Conservation (phyloP, 2,329 filamentous ascomycete species). For the Gaeumannomyces sp. region DNA sequence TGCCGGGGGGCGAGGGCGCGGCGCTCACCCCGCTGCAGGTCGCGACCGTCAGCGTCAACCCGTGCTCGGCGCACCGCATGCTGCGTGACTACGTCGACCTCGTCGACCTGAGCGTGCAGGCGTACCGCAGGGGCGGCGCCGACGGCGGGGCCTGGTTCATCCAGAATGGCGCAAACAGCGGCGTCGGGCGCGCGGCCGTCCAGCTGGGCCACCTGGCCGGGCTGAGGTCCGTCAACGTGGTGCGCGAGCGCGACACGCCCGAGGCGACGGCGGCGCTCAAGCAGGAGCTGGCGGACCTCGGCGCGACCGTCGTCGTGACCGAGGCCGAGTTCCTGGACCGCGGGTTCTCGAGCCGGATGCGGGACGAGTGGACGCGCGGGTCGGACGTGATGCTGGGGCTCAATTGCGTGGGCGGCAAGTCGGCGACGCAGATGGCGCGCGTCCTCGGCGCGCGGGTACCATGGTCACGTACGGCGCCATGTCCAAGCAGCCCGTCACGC, state of each 20-base stretch:
- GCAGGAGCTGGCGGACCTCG: slow-evolving; percentile 46
- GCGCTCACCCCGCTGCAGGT: slow-evolving; percentile 66
- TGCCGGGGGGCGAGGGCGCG: slow-evolving; percentile 29
- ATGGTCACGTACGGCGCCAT: slow-evolving; percentile 96
- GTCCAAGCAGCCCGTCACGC: slow-evolving; percentile 74
- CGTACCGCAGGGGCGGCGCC: slow-evolving; percentile 49
- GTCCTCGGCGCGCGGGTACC: slow-evolving; percentile 61
- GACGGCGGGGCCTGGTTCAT: slow-evolving; percentile 93
- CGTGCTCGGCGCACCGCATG: slow-evolving; percentile 91
- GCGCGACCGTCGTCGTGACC: slow-evolving; percentile 51
- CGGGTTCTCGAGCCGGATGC: slow-evolving; percentile 55
- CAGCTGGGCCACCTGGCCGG: slow-evolving; percentile 85
- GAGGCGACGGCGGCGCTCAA: slow-evolving; percentile 57
- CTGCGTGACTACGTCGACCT: slow-evolving; percentile 67
- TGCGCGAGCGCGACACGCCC: slow-evolving; percentile 62
- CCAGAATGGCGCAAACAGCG: slow-evolving; percentile 94
- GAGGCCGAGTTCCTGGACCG: slow-evolving; percentile 48
- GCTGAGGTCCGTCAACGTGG: slow-evolving; percentile 81
- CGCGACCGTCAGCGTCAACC: slow-evolving; percentile 86
- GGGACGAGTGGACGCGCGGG: slow-evolving; percentile 59
- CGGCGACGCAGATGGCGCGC: slow-evolving; percentile 72
- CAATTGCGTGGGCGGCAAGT: slow-evolving; percentile 91
- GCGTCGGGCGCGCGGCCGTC: slow-evolving; percentile 85
- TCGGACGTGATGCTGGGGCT: slow-evolving; percentile 71
- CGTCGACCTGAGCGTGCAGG: slow-evolving; percentile 38